These are phyloP conservation scores for Limtongozyma cylindracea DNA, from an alignment of 805 yeast species.

Conservation along the genomic window DNA sequence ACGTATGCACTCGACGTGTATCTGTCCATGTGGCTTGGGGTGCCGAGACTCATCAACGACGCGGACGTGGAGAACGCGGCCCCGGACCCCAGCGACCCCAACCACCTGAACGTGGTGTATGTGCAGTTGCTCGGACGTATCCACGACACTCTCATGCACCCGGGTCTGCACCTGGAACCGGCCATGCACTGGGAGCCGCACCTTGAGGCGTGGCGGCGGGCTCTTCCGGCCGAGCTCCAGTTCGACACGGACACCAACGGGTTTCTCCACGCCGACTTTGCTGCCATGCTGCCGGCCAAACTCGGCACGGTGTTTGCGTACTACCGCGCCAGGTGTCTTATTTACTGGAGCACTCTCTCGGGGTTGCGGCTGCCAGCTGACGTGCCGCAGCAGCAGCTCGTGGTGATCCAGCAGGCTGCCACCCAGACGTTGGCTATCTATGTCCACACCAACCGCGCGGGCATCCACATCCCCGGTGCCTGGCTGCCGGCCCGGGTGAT, in stretches of 20 bases:
- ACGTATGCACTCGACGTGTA: slow-evolving; percentile 55
- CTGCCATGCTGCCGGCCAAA: slow-evolving; percentile 3
- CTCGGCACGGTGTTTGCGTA: slow-evolving; percentile 11
- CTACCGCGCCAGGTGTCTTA: slow-evolving; percentile 15
- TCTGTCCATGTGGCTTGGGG: slow-evolving; percentile 53
- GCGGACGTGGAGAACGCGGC: slow-evolving; percentile 69
- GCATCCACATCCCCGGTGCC: slow-evolving; percentile 23
- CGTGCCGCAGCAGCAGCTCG: slow-evolving; percentile 12
- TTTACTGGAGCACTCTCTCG: slow-evolving; percentile 15
- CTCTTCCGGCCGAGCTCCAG: slow-evolving; percentile 30
- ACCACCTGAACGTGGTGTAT: slow-evolving; percentile 32
- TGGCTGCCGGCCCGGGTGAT: slow-evolving; percentile 34
- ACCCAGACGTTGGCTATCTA: slow-evolving; percentile 29
- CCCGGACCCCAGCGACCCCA: slow-evolving; percentile 30
- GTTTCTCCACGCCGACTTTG: slow-evolving; percentile 8
- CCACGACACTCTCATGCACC: slow-evolving; percentile 44
- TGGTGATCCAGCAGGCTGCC: slow-evolving; percentile 40
- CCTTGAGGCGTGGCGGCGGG: slow-evolving; percentile 58
- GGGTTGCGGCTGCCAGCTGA: slow-evolving; percentile 15
- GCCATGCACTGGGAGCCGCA: slow-evolving; percentile 24
- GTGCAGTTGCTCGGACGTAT: slow-evolving; percentile 49
- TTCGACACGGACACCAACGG: slow-evolving; percentile 45
- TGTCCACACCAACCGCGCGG: slow-evolving; percentile 13
- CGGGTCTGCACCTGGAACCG: slow-evolving; percentile 26
- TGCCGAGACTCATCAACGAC: slow-evolving; percentile 59